phyloP scores from a whole-genome alignment of 108 stramenopile species.

The Pseudonitzschia multiseries region DNA sequence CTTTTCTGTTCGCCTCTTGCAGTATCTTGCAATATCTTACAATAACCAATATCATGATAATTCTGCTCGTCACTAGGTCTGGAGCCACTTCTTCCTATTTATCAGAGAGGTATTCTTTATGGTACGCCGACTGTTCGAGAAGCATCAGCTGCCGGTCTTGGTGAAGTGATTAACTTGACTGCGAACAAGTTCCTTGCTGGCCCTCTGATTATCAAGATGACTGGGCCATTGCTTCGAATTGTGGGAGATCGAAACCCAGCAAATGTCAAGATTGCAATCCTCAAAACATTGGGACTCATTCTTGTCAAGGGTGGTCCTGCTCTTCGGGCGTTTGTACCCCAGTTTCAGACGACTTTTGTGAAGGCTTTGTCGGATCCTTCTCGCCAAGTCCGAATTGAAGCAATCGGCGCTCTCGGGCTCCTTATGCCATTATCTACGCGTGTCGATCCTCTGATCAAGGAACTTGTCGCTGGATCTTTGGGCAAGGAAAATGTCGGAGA shows the following conservation, averaged over 20 bases:
- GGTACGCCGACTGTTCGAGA: conserved; percentile 81
- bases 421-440: conserved; percentile 88
- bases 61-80: conserved; percentile 57
- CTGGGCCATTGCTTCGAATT: conserved; percentile 97
- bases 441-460: conserved; percentile 92
- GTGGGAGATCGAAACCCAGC: conserved; percentile 95
- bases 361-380: conserved; percentile 95
- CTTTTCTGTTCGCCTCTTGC: not conserved
- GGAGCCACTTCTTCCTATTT: conserved; percentile 95
- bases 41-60: not conserved
- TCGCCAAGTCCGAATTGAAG: conserved; percentile 85
- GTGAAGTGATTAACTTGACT: conserved; percentile 92
- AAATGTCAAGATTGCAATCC: conserved; percentile 91
- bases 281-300: conserved; percentile 87
- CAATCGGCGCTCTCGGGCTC: conserved; percentile 78
- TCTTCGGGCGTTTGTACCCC: conserved; percentile 96
- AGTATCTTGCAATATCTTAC: not conserved
- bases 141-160: conserved; percentile 91
- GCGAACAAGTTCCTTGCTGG: conserved; percentile 82
- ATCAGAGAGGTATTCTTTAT: conserved; percentile 94
- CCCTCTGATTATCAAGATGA: conserved; percentile 94
- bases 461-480: conserved; percentile 75
- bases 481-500: conserved; percentile 48
- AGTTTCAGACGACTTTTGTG: conserved; percentile 99
- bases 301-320: conserved; percentile 90